Evolutionary conservation across 148 eudicot genomes (phyloP), one percentile per base, ranked within the genome.

Genomic region (Dianthus caryophyllus): DNA sequence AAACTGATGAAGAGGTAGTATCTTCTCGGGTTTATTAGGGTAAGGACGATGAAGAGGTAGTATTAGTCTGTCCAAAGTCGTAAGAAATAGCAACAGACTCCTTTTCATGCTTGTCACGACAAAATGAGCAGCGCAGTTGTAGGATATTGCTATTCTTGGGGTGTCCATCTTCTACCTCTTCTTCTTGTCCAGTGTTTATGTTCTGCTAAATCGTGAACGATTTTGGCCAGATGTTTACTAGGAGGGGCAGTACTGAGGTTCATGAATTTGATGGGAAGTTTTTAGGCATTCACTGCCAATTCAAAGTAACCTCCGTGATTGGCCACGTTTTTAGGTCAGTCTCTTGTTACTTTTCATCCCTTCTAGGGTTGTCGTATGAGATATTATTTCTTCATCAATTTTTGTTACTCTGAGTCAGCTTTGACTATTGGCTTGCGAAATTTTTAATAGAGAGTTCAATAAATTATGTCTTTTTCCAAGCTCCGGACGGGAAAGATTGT

Each of bases 261-360:
- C 94, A 92, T 69, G 98, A 92, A 70, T 89, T 92, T 77, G 91
- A 89, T 52, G 98, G 87, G 53, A 69, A 41, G 41, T 89, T 92
- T 82, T 43, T 82, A 64, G 96, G 96, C 38, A 68, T 55, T 66
- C 78, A 39, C 65, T 84, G 82, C 30, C 81, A 82, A 65, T 75
- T 76, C 63, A 89, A 84, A 92, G 96, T 92, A 71, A 92, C 98
- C 66, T 84, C 98, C 31, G 98, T 92, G 46, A 92, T 92, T 67
- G 98, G 98, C n/a, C 98, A 92, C 81, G 91, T 92, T 72, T 92
- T 89, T 79, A 92, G 98, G 97, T 90, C 57, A 71, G 79, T 70
- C 18, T 53, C 38, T 61, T 39, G 65, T 41, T 21, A 21, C 41
- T 38, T 30, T 38, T 41, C 48, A 39, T 61, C 30, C 18, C 50